Conservation (phyloP, 2,329 filamentous ascomycete species). For the Penicillium sp. region DNA sequence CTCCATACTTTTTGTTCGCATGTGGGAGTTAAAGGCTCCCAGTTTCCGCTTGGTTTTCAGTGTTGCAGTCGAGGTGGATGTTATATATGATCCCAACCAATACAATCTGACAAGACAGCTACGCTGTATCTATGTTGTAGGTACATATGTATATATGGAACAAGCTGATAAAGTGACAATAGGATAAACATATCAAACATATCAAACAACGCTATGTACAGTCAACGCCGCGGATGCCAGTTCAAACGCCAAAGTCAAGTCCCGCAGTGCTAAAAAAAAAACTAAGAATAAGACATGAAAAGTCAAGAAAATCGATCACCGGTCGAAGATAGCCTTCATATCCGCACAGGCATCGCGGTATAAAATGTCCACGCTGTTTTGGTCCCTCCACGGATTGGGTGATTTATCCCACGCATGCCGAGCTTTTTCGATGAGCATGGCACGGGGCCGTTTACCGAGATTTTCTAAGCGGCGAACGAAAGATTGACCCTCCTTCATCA, state of each 20-base stretch:
- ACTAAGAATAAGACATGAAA: constrained; percentile 6
- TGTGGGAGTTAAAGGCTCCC: no score
- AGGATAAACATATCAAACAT: not conserved
- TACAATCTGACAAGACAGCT: not conserved
- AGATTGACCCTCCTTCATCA: constrained; percentile 58
- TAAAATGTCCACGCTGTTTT: constrained; percentile 42
- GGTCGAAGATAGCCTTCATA: constrained; percentile 44
- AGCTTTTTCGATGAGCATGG: constrained; percentile 48
- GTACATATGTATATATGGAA: not conserved
- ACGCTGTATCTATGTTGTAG: not conserved
- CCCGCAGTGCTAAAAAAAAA: constrained; percentile 3
- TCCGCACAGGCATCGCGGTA: constrained; percentile 47
- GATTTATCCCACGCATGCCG: constrained; percentile 52
- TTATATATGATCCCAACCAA: not conserved
- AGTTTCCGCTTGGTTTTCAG: no score
- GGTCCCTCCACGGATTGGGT: constrained; percentile 49
- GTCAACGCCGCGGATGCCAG: constrained; percentile 11
- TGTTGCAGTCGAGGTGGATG: no score
- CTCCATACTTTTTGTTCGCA: no score
- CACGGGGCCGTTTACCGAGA: constrained; percentile 46
- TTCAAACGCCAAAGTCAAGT: constrained; percentile 5
- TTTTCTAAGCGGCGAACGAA: constrained; percentile 45
- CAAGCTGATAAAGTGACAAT: not conserved
- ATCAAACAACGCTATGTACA: constrained; percentile 7
- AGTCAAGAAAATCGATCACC: constrained; percentile 12